Percentiles rank a stretch among this genome's conserved stretches.
Evolutionary conservation across 2,329 filamentous ascomycete species (phyloP).

Genomic region (Stachybotrys chlorohalonatus): DNA sequence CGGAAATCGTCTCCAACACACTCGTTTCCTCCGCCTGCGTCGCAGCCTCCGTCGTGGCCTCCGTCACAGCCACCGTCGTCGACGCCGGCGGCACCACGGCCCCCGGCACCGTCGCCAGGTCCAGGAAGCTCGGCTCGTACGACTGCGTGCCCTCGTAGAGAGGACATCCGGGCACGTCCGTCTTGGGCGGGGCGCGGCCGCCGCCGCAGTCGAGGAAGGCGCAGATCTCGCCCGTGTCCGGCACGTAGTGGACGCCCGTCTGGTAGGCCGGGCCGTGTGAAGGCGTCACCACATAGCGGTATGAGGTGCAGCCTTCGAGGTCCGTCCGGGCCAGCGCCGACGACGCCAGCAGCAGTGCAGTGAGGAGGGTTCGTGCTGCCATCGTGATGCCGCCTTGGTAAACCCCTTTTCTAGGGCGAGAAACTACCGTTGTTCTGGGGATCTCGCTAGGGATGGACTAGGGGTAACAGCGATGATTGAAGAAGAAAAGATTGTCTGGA

Average conservation of each 20-base stretch:
- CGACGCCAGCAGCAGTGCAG: constrained; percentile 19
- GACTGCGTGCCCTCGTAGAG: constrained; percentile 45
- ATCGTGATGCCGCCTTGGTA: constrained; percentile 7
- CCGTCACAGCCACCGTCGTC: neutral
- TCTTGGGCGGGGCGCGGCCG: constrained; percentile 55
- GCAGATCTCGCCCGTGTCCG: constrained; percentile 56
- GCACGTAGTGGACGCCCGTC: constrained; percentile 50
- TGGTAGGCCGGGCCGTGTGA: constrained; percentile 27
- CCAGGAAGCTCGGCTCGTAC: constrained; percentile 41
- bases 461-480: too few relatives aligned
- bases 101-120: constrained; percentile 17
- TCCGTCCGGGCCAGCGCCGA: constrained; percentile 34
- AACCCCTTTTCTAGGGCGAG: neutral
- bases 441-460: too few relatives aligned
- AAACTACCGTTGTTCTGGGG: too few relatives aligned
- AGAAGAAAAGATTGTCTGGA: too few relatives aligned
- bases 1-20: constrained; percentile 1
- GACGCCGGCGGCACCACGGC: neutral
- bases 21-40: constrained; percentile 1
- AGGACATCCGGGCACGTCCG: constrained; percentile 51
- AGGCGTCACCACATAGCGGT: constrained; percentile 20
- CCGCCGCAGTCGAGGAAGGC: constrained; percentile 57
- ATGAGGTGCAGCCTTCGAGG: constrained; percentile 34
- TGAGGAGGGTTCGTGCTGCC: constrained; percentile 14
- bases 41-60: neutral